phyloP scores from a whole-genome alignment of 495 filamentous ascomycete species.

The Penicillium cosmopolitanum region DNA sequence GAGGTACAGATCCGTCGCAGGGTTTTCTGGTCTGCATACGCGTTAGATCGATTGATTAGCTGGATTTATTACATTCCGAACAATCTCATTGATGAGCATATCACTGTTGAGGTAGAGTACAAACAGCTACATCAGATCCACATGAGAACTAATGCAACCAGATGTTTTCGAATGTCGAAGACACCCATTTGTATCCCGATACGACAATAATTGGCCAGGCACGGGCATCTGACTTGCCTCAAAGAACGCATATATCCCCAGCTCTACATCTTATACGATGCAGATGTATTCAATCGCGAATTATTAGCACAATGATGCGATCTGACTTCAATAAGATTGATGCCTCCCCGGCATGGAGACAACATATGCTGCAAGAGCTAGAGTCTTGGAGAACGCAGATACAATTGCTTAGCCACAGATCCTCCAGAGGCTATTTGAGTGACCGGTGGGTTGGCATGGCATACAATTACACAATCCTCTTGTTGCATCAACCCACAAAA shows the following conservation, averaged over 20 bases:
- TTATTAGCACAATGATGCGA: slow-evolving; percentile 26
- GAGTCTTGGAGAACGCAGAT: slow-evolving; percentile 24
- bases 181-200: slow-evolving; percentile 14
- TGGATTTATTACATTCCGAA: slow-evolving; percentile 30
- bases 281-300: slow-evolving; percentile 27
- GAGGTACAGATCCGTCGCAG: slow-evolving; percentile 27
- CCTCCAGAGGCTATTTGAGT: slow-evolving; percentile 22
- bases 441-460: slow-evolving; percentile 31
- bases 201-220: slow-evolving; percentile 4
- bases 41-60: slow-evolving; percentile 27
- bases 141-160: slow-evolving; percentile 7
- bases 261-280: slow-evolving; percentile 27
- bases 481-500: slow-evolving; percentile 24
- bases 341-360: slow-evolving; percentile 18
- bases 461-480: slow-evolving; percentile 26
- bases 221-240: slow-evolving; percentile 3
- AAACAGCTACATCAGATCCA: background rate
- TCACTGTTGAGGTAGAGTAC: slow-evolving; percentile 21
- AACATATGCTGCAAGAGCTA: slow-evolving; percentile 24
- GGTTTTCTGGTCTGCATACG: slow-evolving; percentile 31
- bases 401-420: slow-evolving; percentile 18
- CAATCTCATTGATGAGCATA: slow-evolving; percentile 25
- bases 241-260: slow-evolving; percentile 25
- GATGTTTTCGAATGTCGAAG: slow-evolving; percentile 28
- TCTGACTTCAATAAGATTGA: slow-evolving; percentile 19